A percentile compares a stretch with the other conserved stretches of the same genome.
Evolutionary conservation across 208 protist species (phyloP).

Genomic region (Hexamita inflata): DNA sequence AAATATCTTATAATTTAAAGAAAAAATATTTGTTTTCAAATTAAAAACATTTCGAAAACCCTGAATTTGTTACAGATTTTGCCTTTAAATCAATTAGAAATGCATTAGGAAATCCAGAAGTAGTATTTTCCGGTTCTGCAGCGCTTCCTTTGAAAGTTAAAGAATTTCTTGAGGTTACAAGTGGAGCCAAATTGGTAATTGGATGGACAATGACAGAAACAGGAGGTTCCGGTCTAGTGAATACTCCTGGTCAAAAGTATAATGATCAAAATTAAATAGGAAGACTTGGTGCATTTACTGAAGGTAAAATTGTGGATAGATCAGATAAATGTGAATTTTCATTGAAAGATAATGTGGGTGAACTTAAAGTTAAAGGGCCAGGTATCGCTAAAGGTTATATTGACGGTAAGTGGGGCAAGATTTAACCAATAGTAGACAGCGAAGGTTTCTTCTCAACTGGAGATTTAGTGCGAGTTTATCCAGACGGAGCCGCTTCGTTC

Average conservation of each 20-base stretch:
- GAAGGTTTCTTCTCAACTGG: not conserved
- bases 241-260: not conserved
- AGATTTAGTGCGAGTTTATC: not conserved
- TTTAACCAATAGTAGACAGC: not conserved
- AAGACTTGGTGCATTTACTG: not conserved
- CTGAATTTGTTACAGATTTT: not conserved
- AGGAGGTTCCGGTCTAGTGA: not conserved
- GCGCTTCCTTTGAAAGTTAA: not conserved
- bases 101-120: not conserved
- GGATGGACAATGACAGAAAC: not conserved
- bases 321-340: not conserved
- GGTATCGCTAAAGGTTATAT: not conserved
- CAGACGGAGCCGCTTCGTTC: not conserved
- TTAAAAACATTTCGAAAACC: not conserved
- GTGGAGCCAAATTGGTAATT: not conserved
- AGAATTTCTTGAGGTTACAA: not conserved
- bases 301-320: not conserved
- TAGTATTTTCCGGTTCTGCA: not conserved
- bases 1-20: not conserved
- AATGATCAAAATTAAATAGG: not conserved
- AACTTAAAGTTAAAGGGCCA: not conserved
- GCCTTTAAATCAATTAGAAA: not conserved
- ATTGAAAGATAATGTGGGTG: not conserved
- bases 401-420: too few relatives aligned
- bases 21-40: not conserved